Evolutionary conservation across 164 flowering plant genomes (phyloP).

Genomic region (Stephania cephalantha): DNA sequence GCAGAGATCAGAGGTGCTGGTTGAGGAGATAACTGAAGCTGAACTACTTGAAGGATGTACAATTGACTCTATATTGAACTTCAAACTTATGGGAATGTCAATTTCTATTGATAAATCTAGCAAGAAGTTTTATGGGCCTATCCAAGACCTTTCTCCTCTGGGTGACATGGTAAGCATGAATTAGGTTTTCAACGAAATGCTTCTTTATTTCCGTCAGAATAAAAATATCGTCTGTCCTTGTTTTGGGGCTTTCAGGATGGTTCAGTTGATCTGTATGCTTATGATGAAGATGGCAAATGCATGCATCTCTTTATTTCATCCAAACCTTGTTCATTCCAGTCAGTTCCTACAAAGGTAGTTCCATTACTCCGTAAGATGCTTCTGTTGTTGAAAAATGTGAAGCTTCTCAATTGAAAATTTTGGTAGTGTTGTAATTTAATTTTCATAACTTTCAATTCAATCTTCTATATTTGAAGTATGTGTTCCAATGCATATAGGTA

Average conservation of each 20-base stretch:
- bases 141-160: slow-evolving; percentile 77
- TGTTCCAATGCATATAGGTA: slow-evolving; percentile 36
- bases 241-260: slow-evolving; percentile 65
- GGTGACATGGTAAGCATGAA: slow-evolving; percentile 70
- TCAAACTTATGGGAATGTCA: slow-evolving; percentile 60
- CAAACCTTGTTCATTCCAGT: slow-evolving; percentile 78
- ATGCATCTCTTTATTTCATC: slow-evolving; percentile 76
- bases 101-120: slow-evolving; percentile 49
- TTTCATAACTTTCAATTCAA: background rate
- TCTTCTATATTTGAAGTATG: slow-evolving; percentile 1
- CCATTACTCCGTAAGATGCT: background rate
- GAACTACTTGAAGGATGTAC: slow-evolving; percentile 78
- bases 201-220: background rate
- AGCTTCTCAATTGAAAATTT: background rate
- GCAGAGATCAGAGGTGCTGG: slow-evolving; percentile 31
- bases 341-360: slow-evolving; percentile 89
- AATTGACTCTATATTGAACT: slow-evolving; percentile 71
- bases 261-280: slow-evolving; percentile 73
- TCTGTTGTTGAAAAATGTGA: background rate
- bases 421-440: background rate
- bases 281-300: slow-evolving; percentile 63
- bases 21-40: slow-evolving; percentile 73
- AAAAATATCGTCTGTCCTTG: background rate
- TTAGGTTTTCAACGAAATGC: background rate
- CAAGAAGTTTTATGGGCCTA: slow-evolving; percentile 58